Evolutionary conservation across 73 alveolate species (phyloP).

Genomic region (Paramecium octaurelia): DNA sequence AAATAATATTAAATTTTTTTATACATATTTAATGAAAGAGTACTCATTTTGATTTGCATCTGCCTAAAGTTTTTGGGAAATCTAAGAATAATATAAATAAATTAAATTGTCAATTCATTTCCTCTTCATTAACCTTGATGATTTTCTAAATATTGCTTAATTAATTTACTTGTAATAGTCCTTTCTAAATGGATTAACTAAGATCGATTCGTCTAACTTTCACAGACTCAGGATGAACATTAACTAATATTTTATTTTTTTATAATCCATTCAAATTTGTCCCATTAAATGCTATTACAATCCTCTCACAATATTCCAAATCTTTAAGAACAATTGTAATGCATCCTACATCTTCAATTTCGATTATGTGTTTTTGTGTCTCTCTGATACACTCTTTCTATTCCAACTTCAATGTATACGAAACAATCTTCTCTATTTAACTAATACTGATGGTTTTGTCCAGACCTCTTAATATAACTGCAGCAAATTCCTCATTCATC

Average conservation of each 20-base stretch:
- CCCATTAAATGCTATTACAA: background rate
- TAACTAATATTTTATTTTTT: background rate
- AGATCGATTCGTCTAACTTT: background rate
- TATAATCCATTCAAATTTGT: slow-evolving; percentile 20
- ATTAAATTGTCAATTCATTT: background rate
- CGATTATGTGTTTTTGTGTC: background rate
- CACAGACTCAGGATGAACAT: slow-evolving; percentile 40
- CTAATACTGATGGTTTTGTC: background rate
- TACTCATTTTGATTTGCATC: background rate
- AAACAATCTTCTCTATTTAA: background rate
- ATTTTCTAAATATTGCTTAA: slow-evolving; percentile 1
- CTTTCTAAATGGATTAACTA: background rate
- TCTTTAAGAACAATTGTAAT: background rate
- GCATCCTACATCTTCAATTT: slow-evolving; percentile 9
- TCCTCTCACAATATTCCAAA: slow-evolving; percentile 13
- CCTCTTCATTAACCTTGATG: background rate
- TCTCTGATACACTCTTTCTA: slow-evolving; percentile 24
- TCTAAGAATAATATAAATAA: background rate
- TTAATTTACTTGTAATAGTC: background rate
- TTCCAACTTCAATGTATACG: background rate
- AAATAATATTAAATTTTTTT: background rate
- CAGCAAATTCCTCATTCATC: slow-evolving; percentile 34
- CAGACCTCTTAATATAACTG: slow-evolving; percentile 6
- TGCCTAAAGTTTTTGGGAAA: background rate
- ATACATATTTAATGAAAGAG: background rate